Conservation (phyloP, 208 protist genomes). For the Leishmania mexicana region DNA sequence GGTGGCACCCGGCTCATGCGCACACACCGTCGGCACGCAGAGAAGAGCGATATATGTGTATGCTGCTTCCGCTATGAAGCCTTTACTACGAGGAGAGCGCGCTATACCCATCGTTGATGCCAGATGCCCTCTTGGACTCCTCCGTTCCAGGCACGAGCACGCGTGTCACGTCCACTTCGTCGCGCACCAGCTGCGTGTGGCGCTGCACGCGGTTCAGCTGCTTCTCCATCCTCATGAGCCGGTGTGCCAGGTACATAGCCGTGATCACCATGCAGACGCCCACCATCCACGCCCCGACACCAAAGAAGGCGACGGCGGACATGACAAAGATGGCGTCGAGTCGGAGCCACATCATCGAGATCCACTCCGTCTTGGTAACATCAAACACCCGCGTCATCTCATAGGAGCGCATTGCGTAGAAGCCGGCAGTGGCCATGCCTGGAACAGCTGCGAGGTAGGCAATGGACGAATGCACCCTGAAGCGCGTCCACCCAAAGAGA, state of each 20-base stretch:
- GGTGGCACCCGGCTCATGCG: neutral
- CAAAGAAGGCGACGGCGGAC: conserved; percentile 59
- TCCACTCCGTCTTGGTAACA: conserved; percentile 69
- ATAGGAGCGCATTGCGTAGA: conserved; percentile 57
- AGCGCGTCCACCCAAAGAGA: conserved; percentile 51
- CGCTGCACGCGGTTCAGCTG: conserved; percentile 46
- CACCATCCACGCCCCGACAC: conserved; percentile 60
- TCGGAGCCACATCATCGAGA: conserved; percentile 86
- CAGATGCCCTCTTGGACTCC: conserved; percentile 54
- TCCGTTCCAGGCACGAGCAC: conserved; percentile 56
- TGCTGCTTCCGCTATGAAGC: no score
- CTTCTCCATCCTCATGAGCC: conserved; percentile 77
- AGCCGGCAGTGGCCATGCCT: conserved; percentile 43
- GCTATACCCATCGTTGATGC: conserved; percentile 46
- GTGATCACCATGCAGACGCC: conserved; percentile 47
- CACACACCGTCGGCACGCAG: neutral
- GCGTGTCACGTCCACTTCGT: conserved; percentile 59
- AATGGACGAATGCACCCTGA: conserved; percentile 41
- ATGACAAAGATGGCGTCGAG: conserved; percentile 80
- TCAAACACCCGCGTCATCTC: conserved; percentile 39
- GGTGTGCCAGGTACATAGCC: conserved; percentile 72
- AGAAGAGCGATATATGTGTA: neutral
- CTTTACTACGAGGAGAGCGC: conserved; percentile 9
- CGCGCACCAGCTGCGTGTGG: conserved; percentile 74
- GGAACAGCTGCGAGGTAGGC: conserved; percentile 46